Evolutionary conservation across 75 land plant species (phyloP).

Genomic region (Cupressus sempervirens): DNA sequence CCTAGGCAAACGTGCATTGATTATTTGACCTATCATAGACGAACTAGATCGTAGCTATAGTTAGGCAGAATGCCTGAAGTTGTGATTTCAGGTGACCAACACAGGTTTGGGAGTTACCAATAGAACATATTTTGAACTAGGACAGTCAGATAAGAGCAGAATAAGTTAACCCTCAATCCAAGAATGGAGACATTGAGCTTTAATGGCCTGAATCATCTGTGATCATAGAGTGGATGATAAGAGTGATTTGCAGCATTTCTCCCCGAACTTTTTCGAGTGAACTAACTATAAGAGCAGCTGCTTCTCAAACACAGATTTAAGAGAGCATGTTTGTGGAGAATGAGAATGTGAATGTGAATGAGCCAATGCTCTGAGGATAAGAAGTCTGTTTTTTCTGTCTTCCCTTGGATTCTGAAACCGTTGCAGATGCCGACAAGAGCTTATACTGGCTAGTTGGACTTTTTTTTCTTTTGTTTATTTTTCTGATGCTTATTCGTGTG

Average conservation of each 20-base stretch:
- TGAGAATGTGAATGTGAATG: background rate
- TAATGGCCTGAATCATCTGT: background rate
- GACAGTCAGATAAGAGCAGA: background rate
- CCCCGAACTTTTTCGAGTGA: background rate
- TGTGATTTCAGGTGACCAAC: background rate
- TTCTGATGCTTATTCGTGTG: too few species aligned
- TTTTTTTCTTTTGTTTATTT: background rate
- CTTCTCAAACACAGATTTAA: background rate
- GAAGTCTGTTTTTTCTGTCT: background rate
- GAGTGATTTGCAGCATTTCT: background rate
- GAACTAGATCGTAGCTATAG: background rate
- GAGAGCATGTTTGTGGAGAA: background rate
- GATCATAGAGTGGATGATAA: background rate
- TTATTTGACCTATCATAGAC: background rate
- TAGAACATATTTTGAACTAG: background rate
- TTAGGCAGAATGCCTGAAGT: background rate
- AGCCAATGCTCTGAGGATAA: background rate
- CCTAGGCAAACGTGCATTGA: background rate
- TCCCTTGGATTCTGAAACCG: conserved; percentile 14
- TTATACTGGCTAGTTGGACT: conserved; percentile 14
- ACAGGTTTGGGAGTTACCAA: background rate
- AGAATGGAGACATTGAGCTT: background rate
- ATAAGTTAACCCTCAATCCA: background rate
- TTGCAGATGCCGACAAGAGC: conserved; percentile 11
- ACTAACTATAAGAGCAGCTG: background rate